Percentiles rank a stretch among this genome's conserved stretches.
Evolutionary conservation across 176 grass and related monocot genomes (phyloP).

Genomic region (Pharus latifolius): DNA sequence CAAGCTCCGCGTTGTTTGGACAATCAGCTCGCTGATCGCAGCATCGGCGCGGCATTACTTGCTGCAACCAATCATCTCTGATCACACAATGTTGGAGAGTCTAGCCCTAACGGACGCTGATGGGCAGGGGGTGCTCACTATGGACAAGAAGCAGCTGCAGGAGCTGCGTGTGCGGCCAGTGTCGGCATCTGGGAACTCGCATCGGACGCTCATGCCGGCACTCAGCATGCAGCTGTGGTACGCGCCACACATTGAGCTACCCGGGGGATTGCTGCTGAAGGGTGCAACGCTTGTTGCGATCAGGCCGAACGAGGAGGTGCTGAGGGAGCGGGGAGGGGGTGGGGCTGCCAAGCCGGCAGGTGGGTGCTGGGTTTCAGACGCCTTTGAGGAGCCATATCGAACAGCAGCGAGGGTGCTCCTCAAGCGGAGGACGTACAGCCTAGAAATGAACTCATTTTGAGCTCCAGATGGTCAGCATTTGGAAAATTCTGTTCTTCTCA

Average conservation of each 20-base stretch:
- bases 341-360: constrained; percentile 18
- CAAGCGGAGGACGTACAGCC: constrained; percentile 44
- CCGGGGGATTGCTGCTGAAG: constrained; percentile 39
- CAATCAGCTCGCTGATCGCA: constrained; percentile 84
- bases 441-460: constrained; percentile 99
- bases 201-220: constrained; percentile 67
- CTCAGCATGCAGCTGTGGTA: constrained; percentile 77
- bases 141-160: constrained; percentile 67
- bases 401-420: constrained; percentile 56
- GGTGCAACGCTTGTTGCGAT: constrained; percentile 81
- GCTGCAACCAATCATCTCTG: constrained; percentile 59
- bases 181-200: constrained; percentile 44
- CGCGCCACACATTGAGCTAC: constrained; percentile 50
- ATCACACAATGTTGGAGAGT: constrained; percentile 53
- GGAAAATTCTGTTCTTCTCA: not conserved
- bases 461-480: not conserved
- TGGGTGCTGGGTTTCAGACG: constrained; percentile 54
- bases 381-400: constrained; percentile 80
- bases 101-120: constrained; percentile 69
- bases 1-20: constrained; percentile 84
- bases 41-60: constrained; percentile 85
- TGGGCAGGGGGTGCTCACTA: constrained; percentile 68
- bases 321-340: constrained; percentile 14
- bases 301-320: constrained; percentile 47
- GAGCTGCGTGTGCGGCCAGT: constrained; percentile 45